A percentile compares a stretch with the other conserved stretches of the same genome.
These are phyloP conservation scores for Sambucus nigra DNA, from an alignment of 129 eudicot species.

Conservation along the genomic window DNA sequence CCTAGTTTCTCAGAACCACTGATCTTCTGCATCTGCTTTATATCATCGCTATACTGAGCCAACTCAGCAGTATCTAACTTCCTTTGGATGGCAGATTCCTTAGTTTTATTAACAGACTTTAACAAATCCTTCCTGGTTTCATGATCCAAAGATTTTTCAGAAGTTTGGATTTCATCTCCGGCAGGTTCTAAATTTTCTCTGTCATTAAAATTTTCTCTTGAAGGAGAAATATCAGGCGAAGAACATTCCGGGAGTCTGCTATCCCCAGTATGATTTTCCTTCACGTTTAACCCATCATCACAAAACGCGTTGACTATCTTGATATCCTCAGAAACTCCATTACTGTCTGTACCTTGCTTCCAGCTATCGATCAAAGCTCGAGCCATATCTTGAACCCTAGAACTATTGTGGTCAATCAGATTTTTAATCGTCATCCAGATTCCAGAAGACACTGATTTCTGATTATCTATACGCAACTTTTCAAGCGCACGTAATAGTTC, in stretches of 20 bases:
- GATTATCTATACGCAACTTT: constrained; percentile 35
- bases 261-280: constrained; percentile 9
- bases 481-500: constrained; percentile 48
- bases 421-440: constrained; percentile 36
- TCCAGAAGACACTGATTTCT: constrained; percentile 32
- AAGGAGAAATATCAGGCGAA: constrained; percentile 7
- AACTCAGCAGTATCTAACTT: constrained; percentile 14
- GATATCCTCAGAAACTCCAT: constrained; percentile 16
- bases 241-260: constrained; percentile 6
- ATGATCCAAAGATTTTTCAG: constrained; percentile 14
- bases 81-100: constrained; percentile 12
- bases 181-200: constrained; percentile 23
- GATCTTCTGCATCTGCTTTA: constrained; percentile 26
- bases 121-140: constrained; percentile 14
- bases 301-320: constrained; percentile 6
- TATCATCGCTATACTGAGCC: constrained; percentile 13
- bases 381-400: constrained; percentile 38
- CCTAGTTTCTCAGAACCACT: constrained; percentile 16
- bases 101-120: constrained; percentile 7
- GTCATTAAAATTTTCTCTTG: constrained; percentile 6
- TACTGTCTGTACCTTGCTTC: constrained; percentile 19
- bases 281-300: constrained; percentile 9
- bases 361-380: constrained; percentile 39
- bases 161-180: constrained; percentile 10
- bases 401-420: constrained; percentile 33